Conservation (phyloP, 805 yeast genomes). For the Candida pseudofarinosa region DNA sequence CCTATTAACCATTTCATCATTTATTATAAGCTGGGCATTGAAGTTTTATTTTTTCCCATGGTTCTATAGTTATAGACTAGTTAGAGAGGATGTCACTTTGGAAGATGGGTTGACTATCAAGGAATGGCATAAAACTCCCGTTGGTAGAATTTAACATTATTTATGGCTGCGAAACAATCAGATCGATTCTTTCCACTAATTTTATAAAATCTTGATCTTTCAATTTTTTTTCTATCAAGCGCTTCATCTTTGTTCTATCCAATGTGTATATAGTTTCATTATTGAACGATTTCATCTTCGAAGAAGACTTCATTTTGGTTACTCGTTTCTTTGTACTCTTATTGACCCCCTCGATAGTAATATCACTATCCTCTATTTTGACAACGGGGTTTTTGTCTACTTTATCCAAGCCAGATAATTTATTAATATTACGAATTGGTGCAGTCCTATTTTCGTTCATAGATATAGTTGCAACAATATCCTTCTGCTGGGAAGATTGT, state of each 20-base stretch:
- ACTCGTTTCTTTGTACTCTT: neutral
- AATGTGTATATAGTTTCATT: neutral
- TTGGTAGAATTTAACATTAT: neutral
- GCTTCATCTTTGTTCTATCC: neutral
- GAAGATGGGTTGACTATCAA: slow-evolving; percentile 59
- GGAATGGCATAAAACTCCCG: slow-evolving; percentile 45
- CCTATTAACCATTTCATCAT: slow-evolving; percentile 34
- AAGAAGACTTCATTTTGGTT: neutral
- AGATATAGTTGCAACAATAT: no score
- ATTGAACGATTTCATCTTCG: neutral
- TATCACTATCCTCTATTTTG: no score
- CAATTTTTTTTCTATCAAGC: slow-evolving; percentile 6
- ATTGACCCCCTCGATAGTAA: no score
- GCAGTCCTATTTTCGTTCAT: no score
- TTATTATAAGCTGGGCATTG: slow-evolving; percentile 53
- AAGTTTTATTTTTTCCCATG: slow-evolving; percentile 49
- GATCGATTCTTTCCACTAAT: slow-evolving; percentile 15
- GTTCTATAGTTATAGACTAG: slow-evolving; percentile 42
- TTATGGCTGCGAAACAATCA: slow-evolving; percentile 8
- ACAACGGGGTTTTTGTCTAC: no score
- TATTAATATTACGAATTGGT: no score
- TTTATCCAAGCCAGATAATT: no score
- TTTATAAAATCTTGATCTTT: slow-evolving; percentile 12
- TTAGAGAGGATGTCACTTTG: slow-evolving; percentile 35
- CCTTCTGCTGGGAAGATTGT: no score